Percentiles rank a stretch among this genome's conserved stretches.
phyloP scores from a whole-genome alignment of 768 basidiomycete species.

The Russula emetica region DNA sequence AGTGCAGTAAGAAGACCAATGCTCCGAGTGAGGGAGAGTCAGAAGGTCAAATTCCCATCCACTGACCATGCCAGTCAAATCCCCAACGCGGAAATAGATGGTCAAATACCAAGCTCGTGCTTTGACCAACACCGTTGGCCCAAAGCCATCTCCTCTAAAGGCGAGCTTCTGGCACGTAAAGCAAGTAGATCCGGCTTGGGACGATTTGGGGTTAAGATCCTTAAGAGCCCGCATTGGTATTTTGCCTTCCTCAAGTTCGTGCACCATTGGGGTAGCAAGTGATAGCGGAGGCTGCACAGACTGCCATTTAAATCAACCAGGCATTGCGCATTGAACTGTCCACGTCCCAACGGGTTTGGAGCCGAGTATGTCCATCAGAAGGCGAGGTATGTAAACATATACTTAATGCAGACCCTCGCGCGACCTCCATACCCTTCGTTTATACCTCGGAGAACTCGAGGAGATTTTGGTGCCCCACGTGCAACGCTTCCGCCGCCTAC shows the following conservation, averaged over 20 bases:
- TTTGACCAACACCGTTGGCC: slow-evolving; percentile 9
- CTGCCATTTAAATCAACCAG: background rate
- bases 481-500: background rate
- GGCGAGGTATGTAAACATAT: background rate
- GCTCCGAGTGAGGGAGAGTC: slow-evolving; percentile 1
- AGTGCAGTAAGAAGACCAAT: background rate
- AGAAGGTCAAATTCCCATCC: background rate
- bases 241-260: background rate
- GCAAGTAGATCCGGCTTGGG: background rate
- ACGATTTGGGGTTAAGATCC: background rate
- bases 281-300: background rate
- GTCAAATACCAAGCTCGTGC: slow-evolving; percentile 1
- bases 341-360: background rate
- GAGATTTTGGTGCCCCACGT: background rate
- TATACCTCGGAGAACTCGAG: background rate
- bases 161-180: slow-evolving; percentile 11
- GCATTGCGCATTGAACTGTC: background rate
- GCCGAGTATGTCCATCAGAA: background rate
- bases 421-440: background rate
- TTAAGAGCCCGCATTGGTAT: background rate
- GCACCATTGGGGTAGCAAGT: background rate
- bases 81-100: background rate
- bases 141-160: background rate
- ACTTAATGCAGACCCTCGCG: background rate
- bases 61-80: background rate